Conservation (phyloP, 208 protist species). For the Acanthamoeba polyphaga region DNA sequence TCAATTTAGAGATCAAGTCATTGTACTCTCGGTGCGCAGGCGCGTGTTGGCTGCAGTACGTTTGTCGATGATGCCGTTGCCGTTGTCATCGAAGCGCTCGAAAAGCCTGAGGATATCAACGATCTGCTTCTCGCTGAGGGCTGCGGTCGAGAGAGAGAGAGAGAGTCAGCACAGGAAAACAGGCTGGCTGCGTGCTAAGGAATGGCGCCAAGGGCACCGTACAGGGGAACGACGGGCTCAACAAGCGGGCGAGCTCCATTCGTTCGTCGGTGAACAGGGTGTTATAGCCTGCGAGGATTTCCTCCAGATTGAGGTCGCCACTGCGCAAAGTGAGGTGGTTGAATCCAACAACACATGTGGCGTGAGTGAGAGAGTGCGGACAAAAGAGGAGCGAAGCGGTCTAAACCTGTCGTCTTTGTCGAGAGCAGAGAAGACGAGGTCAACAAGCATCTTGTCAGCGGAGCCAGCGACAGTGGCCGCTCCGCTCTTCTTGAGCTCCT, state of each 20-base stretch:
- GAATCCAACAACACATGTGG: too few species aligned
- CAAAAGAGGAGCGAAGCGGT: too few species aligned
- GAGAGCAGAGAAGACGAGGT: constrained; percentile 31
- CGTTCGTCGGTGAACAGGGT: constrained; percentile 31
- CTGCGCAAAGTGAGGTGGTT: too few species aligned
- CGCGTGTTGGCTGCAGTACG: neutral
- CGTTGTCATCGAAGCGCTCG: constrained; percentile 54
- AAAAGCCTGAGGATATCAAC: constrained; percentile 26
- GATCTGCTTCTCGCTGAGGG: constrained; percentile 49
- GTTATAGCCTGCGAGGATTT: constrained; percentile 44
- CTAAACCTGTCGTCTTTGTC: constrained; percentile 67
- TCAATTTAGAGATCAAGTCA: too few species aligned
- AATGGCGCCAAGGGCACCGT: neutral
- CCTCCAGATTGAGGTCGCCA: constrained; percentile 43
- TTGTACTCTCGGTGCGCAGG: too few species aligned
- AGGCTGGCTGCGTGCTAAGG: neutral
- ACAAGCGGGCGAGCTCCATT: constrained; percentile 9
- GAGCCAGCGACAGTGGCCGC: constrained; percentile 2
- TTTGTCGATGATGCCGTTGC: constrained; percentile 63
- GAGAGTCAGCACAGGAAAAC: neutral
- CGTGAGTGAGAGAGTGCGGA: neutral
- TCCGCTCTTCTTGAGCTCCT: constrained; percentile 46
- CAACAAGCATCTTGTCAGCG: constrained; percentile 47
- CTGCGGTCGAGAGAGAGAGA: neutral
- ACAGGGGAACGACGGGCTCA: constrained; percentile 17